phyloP scores from a whole-genome alignment of 148 eudicot species.

The Selenicereus undatus region DNA sequence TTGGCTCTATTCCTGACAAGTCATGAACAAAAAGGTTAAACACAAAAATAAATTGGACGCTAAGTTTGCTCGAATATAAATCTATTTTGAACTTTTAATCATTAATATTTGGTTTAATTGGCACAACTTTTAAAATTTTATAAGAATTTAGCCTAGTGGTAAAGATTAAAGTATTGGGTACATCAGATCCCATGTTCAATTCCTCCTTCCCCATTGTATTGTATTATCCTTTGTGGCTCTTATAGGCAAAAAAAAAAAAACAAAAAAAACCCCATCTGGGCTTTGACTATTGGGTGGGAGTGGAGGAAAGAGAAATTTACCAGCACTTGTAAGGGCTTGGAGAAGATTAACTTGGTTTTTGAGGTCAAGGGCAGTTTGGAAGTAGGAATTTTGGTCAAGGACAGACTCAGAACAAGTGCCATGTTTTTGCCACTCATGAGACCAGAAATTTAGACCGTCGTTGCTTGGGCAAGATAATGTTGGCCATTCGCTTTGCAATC shows the following conservation, averaged over 20 bases:
- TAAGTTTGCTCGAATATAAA: not conserved
- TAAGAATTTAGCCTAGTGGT: no score
- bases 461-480: slow-evolving; percentile 48
- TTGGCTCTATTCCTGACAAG: slow-evolving; percentile 44
- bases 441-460: slow-evolving; percentile 37
- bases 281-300: no score
- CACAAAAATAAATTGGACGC: not conserved
- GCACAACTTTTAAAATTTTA: no score
- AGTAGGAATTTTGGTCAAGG: slow-evolving; percentile 56
- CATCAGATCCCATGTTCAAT: no score
- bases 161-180: no score
- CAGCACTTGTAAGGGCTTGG: slow-evolving; percentile 46
- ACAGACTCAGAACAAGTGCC: slow-evolving; percentile 44
- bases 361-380: slow-evolving; percentile 58
- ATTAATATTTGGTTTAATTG: no score
- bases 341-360: slow-evolving; percentile 63
- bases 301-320: slow-evolving; percentile 20
- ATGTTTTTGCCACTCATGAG: slow-evolving; percentile 54
- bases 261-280: no score
- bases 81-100: no score
- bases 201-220: no score
- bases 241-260: no score
- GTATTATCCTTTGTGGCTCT: no score
- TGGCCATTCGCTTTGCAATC: slow-evolving; percentile 58
- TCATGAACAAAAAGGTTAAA: not conserved